A percentile compares a stretch with the other conserved stretches of the same genome.
Conservation (phyloP, 305 asterid genomes). For the Solanum chacoense region DNA sequence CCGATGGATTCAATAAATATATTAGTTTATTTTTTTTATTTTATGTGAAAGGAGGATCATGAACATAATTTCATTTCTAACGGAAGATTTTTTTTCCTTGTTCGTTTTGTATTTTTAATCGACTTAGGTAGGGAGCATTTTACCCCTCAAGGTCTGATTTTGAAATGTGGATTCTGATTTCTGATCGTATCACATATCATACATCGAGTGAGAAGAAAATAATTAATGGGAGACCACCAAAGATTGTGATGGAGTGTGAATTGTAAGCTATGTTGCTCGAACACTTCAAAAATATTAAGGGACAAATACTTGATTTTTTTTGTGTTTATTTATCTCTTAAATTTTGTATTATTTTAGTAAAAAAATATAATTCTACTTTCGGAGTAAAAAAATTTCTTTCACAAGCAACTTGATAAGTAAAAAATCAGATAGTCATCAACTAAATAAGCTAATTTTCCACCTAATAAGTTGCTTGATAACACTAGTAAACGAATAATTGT, state of each 20-base stretch:
- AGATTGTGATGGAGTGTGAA: no score
- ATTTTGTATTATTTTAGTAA: no score
- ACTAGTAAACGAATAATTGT: fast-evolving
- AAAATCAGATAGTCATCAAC: not conserved
- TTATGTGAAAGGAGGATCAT: fast-evolving
- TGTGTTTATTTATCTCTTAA: not conserved
- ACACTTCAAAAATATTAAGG: not conserved
- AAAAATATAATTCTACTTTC: not conserved
- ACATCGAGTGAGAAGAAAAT: not conserved
- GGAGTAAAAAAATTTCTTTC: not conserved
- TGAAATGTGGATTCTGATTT: fast-evolving
- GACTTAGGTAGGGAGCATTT: not conserved
- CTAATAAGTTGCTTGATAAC: no score
- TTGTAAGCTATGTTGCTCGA: not conserved
- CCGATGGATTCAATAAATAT: not conserved
- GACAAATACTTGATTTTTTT: not conserved
- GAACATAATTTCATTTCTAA: not conserved
- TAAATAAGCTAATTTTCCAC: no score
- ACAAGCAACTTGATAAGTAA: not conserved
- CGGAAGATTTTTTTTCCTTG: fast-evolving
- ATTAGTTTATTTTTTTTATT: not conserved
- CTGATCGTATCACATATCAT: fast-evolving
- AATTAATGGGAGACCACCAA: not conserved
- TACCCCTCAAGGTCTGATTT: fast-evolving
- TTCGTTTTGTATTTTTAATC: fast-evolving